These are phyloP conservation scores for Phytophthora hibernalis DNA, from an alignment of 352 stramenopile species.

Conservation along the genomic window DNA sequence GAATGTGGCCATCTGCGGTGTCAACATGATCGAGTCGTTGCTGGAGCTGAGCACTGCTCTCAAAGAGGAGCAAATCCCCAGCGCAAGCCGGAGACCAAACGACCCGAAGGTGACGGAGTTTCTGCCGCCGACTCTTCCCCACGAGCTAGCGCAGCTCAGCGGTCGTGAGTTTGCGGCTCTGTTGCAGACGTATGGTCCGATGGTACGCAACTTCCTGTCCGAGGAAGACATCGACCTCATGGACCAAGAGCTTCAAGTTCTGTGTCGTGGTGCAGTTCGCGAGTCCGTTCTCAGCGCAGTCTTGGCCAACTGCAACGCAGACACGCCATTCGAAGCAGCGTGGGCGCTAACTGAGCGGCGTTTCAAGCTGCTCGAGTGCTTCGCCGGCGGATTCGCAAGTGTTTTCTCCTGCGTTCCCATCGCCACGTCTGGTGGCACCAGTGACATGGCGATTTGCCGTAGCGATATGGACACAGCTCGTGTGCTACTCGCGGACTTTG, in stretches of 20 bases:
- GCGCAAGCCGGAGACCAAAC: conserved; percentile 7
- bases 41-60: conserved; percentile 37
- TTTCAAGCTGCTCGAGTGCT: conserved; percentile 60
- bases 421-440: conserved; percentile 10
- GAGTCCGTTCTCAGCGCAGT: conserved; percentile 32
- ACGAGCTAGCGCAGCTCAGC: conserved; percentile 55
- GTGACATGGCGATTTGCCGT: conserved; percentile 33
- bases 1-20: conserved; percentile 45
- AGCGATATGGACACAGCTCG: conserved; percentile 32
- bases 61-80: conserved; percentile 8
- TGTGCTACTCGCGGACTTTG: conserved; percentile 41
- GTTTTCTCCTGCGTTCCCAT: conserved; percentile 37
- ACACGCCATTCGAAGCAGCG: conserved; percentile 48
- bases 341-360: conserved; percentile 47
- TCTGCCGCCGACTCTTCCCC: conserved; percentile 54
- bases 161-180: conserved; percentile 57
- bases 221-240: conserved; percentile 43
- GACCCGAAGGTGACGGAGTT: conserved; percentile 21
- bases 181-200: conserved; percentile 39
- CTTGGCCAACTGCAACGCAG: conserved; percentile 29
- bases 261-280: conserved; percentile 29
- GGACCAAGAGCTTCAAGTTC: conserved; percentile 41
- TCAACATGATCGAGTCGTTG: conserved; percentile 53
- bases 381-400: conserved; percentile 66
- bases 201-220: conserved; percentile 37